Base-by-base conservation (phyloP, 371 early-diverging fungal species). In the Mucor lusitanicus region DNA sequence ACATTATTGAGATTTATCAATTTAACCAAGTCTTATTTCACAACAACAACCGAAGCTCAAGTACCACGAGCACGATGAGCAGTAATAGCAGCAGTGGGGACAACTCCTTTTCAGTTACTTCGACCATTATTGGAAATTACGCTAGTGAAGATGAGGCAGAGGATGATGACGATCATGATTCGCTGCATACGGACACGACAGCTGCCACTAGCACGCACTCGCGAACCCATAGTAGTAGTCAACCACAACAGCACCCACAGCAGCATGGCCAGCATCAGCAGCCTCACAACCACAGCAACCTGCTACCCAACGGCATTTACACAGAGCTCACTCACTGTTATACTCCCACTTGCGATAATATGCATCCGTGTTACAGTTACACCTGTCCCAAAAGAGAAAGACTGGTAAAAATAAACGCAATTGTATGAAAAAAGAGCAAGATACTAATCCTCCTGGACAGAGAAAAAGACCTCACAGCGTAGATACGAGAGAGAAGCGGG, bases 251-350 rank as follows among this genome's bases (percentile, higher is more conserved):
- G 39, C 40, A 28, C 17, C 63, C 35, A 12, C 59, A 58, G 12
- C 37, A 33, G 0, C 55, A 30, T 5, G 3, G 8, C 56, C 61
- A 67, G 2, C 32, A 40, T 19, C 35, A 39, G 15, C 62, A 33
- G 15, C 44, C 35, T 2, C 48, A 30, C 62, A 33, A 13, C 35
- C 35, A 7, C 48, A 30, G 6, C 32, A 33, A 15, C 48, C 40
- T 57, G 11, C 72, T 81, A 30, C 91, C 91, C 12, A 88, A 82
- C 62, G 97, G 97, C 33, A 88, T 97, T 1, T 94, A 92, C 77
- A 92, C 92, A 2, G 83, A 90, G 23, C 78, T 95, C 58, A 89
- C 95, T 0, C 87, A 88, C 62, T 97, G 97, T 74, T 97, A 96
- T 76, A 90, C 95, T n/a, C 92, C 96, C 0, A 94, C 95, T 0